These are phyloP conservation scores for Puccinia horiana DNA, from an alignment of 1,284 basidiomycete genomes.

Conservation along the genomic window DNA sequence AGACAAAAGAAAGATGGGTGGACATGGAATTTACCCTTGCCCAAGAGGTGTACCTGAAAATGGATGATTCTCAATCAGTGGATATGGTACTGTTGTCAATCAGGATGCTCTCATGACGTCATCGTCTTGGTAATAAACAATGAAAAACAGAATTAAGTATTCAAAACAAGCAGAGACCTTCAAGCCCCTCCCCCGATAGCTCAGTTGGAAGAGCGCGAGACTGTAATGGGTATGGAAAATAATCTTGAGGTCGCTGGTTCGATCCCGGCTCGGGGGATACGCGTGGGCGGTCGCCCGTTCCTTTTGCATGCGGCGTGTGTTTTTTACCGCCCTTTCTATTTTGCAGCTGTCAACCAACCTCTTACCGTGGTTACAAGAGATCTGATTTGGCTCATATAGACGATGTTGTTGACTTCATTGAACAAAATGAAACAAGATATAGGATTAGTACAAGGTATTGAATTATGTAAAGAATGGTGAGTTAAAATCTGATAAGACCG, in stretches of 20 bases:
- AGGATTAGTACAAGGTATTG: not conserved
- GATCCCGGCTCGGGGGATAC: constrained; percentile 33
- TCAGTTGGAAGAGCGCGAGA: constrained; percentile 39
- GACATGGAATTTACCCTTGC: too few relatives aligned
- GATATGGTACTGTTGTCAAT: too few relatives aligned
- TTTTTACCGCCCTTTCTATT: not conserved
- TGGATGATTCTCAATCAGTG: too few relatives aligned
- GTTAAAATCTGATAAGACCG: not conserved
- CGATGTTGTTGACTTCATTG: not conserved
- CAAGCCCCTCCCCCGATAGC: constrained; percentile 19
- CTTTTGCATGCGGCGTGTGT: not conserved
- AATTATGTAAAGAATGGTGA: not conserved
- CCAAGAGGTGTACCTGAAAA: too few relatives aligned
- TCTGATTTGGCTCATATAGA: too few relatives aligned
- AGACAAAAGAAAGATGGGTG: too few relatives aligned
- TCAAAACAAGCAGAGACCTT: not conserved
- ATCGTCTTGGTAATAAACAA: too few relatives aligned
- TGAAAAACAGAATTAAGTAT: too few relatives aligned
- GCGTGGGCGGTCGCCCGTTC: not conserved
- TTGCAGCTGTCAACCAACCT: too few relatives aligned
- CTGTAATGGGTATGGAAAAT: constrained; percentile 26
- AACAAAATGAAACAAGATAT: not conserved
- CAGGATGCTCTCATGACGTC: too few relatives aligned
- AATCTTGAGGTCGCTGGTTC: constrained; percentile 39
- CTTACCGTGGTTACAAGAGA: too few relatives aligned